Conservation (phyloP, 768 basidiomycete genomes). For the Omphalotus guepiniiformis region DNA sequence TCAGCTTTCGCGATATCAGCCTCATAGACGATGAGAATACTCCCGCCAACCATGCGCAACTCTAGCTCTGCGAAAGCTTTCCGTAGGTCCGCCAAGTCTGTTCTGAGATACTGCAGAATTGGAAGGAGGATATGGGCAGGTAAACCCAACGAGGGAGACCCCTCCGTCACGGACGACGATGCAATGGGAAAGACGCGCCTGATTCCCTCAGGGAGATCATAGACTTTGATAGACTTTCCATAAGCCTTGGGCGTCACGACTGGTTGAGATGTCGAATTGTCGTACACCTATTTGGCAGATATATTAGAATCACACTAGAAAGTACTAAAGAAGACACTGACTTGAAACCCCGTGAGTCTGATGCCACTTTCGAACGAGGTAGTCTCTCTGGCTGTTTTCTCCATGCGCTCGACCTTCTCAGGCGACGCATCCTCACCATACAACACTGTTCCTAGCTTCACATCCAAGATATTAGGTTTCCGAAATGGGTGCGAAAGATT, state of each 20-base stretch:
- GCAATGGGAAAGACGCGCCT: conserved; percentile 71
- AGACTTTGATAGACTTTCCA: conserved; percentile 67
- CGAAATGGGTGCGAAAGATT: conserved; percentile 72
- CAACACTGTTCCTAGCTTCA: conserved; percentile 91
- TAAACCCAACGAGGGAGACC: conserved; percentile 40
- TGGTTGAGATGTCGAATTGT: conserved; percentile 50
- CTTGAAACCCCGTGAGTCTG: conserved; percentile 88
- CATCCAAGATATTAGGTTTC: conserved; percentile 84
- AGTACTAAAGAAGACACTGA: conserved; percentile 27
- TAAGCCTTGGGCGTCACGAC: conserved; percentile 68
- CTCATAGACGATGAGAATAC: conserved; percentile 77
- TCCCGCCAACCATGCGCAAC: conserved; percentile 78
- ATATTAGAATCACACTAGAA: not conserved
- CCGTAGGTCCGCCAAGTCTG: conserved; percentile 49
- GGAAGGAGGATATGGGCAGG: conserved; percentile 49
- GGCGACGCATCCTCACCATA: conserved; percentile 58
- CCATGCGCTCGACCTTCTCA: conserved; percentile 81
- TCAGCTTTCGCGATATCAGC: conserved; percentile 41
- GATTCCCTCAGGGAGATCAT: conserved; percentile 74
- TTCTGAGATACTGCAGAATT: conserved; percentile 52
- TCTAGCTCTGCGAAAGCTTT: conserved; percentile 49
- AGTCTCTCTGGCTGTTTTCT: conserved; percentile 58
- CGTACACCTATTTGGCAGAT: conserved; percentile 17
- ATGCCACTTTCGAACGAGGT: conserved; percentile 78
- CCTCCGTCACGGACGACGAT: conserved; percentile 9